These are phyloP conservation scores for Croton setiger DNA, from an alignment of 441 rosid species.

Conservation along the genomic window DNA sequence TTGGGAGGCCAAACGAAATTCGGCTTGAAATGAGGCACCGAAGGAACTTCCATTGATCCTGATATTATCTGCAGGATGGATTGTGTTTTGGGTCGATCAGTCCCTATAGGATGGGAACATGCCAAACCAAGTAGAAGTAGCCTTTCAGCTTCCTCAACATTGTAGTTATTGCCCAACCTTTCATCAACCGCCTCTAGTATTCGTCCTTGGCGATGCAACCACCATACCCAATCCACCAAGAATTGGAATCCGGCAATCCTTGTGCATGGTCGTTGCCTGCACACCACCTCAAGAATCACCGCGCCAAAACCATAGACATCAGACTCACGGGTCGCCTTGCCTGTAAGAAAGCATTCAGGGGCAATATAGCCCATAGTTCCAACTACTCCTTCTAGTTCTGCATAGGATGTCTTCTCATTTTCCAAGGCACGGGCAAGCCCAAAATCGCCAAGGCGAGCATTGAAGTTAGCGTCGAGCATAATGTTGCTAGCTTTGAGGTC, in stretches of 20 bases:
- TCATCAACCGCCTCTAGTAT: conserved; percentile 42
- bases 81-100: conserved; percentile 42
- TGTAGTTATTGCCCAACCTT: conserved; percentile 28
- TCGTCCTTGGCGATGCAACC: conserved; percentile 8
- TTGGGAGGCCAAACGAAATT: conserved; percentile 37
- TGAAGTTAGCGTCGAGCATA: conserved; percentile 46
- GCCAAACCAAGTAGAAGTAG: conserved; percentile 44
- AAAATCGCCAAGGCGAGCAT: conserved; percentile 51
- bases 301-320: conserved; percentile 29
- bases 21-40: conserved; percentile 40
- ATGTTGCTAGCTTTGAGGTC: conserved; percentile 62
- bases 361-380: too few species aligned
- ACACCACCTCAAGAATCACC: conserved; percentile 47
- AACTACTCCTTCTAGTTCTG: too few species aligned
- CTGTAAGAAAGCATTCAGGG: too few species aligned
- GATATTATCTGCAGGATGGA: conserved; percentile 32
- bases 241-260: conserved; percentile 30
- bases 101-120: conserved; percentile 42
- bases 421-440: conserved; percentile 8
- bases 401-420: too few species aligned
- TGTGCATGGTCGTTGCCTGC: conserved; percentile 39
- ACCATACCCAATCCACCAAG: conserved; percentile 41
- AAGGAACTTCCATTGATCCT: conserved; percentile 31
- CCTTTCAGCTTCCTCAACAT: conserved; percentile 34
- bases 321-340: too few species aligned